Evolutionary conservation across 2,329 filamentous ascomycete species (phyloP), one percentile per base, ranked within the genome.

Genomic region (Hymenoscyphus fructigenus): DNA sequence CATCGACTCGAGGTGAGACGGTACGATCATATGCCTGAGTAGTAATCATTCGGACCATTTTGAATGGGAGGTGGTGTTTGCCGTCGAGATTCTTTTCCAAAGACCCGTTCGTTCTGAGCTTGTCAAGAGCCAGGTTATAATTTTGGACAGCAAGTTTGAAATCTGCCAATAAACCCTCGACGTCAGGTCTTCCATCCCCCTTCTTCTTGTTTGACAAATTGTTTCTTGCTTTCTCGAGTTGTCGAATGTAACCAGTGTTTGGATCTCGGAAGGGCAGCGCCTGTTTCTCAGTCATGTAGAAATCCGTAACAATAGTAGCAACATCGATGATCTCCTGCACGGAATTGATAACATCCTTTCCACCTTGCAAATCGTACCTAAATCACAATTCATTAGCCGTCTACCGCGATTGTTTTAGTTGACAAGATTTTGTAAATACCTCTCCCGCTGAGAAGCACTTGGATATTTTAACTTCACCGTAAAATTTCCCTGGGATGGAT

Each of bases 11-110:
- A 5, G 92, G 93, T 1, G 93, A 95, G 7, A 99, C 95, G 5
- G 92, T 96, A 60, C 95, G 91, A 72, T 93, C 88, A 79, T 97
- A 98, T 26, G 92, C 90, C 76, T 99, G 93, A 62, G 86, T 88
- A 53, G 96, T 84, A 71, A 97, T 94, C 70, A 92, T 89, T 70
- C 91, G 88, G 57, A 93, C 88, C 59, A 93, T 85, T 56, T 87
- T 85, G 55, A 91, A 83, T 6, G 91, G 88, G 20, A 97, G 80
- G 57, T 85, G 83, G 72, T 90, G 88, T 75, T 87, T 86, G 58
- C 81, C 79, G 69, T 91, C 86, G 57, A 98, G 83, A 70, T 91
- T 90, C 70, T 84, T 87, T 23, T 87, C 84, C 67, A 98, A 86
- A 10, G 86, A 87, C 50, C 91, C 92, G 72, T 90, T 85, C 67